Conservation (phyloP, 2,329 filamentous ascomycete species). For the Raffaelea arxii region DNA sequence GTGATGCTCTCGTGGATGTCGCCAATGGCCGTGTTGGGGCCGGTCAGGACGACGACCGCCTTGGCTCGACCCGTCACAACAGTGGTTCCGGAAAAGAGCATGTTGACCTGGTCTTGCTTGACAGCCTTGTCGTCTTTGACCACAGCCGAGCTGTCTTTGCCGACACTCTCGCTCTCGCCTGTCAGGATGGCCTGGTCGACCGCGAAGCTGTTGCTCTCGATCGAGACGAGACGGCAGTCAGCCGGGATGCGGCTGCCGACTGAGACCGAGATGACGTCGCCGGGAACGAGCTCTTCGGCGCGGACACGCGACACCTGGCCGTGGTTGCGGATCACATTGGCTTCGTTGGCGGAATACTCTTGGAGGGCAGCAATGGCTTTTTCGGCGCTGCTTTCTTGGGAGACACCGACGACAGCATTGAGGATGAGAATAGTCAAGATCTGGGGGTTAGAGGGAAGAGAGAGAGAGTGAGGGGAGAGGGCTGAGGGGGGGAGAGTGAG, state of each 20-base stretch:
- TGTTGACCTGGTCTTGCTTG: slow-evolving; percentile 95
- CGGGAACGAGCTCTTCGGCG: slow-evolving; percentile 94
- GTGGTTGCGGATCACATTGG: slow-evolving; percentile 76
- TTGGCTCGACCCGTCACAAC: slow-evolving; percentile 90
- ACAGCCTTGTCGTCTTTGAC: slow-evolving; percentile 77
- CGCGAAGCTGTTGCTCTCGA: slow-evolving; percentile 95
- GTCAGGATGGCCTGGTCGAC: slow-evolving; percentile 96
- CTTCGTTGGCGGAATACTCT: slow-evolving; percentile 98
- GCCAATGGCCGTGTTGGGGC: slow-evolving; percentile 85
- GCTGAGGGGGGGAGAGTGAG: background rate
- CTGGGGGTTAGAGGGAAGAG: slow-evolving; percentile 30
- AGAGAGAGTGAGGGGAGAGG: background rate
- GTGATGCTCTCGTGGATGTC: slow-evolving; percentile 99
- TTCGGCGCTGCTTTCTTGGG: slow-evolving; percentile 96
- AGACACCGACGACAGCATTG: slow-evolving; percentile 94
- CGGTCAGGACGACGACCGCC: slow-evolving; percentile 84
- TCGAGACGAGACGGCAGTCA: slow-evolving; percentile 79
- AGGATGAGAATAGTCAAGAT: slow-evolving; percentile 95
- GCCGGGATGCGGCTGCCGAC: slow-evolving; percentile 92
- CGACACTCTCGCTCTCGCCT: slow-evolving; percentile 93
- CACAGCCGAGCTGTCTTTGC: slow-evolving; percentile 61
- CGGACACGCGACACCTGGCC: slow-evolving; percentile 74
- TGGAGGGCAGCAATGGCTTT: slow-evolving; percentile 97
- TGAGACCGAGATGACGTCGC: slow-evolving; percentile 78
- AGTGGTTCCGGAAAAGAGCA: slow-evolving; percentile 96